Conservation (phyloP, 2,329 filamentous ascomycete species). For the Boeremia lycopersici region DNA sequence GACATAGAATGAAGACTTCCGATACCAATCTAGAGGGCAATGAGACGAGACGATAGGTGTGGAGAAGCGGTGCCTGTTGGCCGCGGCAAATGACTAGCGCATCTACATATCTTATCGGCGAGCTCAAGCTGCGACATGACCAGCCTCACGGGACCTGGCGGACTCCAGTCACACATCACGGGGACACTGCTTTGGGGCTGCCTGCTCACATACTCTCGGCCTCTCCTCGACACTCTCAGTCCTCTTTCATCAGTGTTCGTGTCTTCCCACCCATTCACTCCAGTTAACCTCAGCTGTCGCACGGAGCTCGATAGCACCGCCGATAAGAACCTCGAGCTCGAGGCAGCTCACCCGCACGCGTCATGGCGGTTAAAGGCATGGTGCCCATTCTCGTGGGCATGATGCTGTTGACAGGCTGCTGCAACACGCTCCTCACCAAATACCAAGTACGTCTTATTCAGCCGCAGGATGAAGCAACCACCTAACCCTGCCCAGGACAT, state of each 20-base stretch:
- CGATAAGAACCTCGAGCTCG: slow-evolving; percentile 12
- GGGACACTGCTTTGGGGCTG: slow-evolving; percentile 31
- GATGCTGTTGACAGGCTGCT: slow-evolving; percentile 96
- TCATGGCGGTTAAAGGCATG: slow-evolving; percentile 73
- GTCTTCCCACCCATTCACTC: background rate
- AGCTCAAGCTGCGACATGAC: slow-evolving; percentile 24
- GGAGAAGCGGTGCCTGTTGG: background rate
- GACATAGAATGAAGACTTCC: background rate
- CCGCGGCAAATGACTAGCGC: slow-evolving; percentile 12
- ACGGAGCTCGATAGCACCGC: background rate
- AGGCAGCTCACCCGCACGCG: slow-evolving; percentile 16
- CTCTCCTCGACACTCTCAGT: background rate
- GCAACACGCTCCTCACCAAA: slow-evolving; percentile 96
- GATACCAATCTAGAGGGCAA: slow-evolving; percentile 1
- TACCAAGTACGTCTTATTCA: slow-evolving; percentile 71
- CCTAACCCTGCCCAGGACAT: slow-evolving; percentile 70
- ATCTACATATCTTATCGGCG: slow-evolving; percentile 29
- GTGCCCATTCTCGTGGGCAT: slow-evolving; percentile 88
- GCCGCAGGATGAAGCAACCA: background rate
- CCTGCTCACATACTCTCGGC: slow-evolving; percentile 14
- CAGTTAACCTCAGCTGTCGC: background rate
- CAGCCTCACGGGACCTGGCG: slow-evolving; percentile 37
- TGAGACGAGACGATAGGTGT: background rate
- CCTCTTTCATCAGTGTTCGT: background rate
- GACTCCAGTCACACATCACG: slow-evolving; percentile 34